Evolutionary conservation across 2,329 filamentous ascomycete species (phyloP), one percentile per base, ranked within the genome.

Genomic region (Phialophora expanda): DNA sequence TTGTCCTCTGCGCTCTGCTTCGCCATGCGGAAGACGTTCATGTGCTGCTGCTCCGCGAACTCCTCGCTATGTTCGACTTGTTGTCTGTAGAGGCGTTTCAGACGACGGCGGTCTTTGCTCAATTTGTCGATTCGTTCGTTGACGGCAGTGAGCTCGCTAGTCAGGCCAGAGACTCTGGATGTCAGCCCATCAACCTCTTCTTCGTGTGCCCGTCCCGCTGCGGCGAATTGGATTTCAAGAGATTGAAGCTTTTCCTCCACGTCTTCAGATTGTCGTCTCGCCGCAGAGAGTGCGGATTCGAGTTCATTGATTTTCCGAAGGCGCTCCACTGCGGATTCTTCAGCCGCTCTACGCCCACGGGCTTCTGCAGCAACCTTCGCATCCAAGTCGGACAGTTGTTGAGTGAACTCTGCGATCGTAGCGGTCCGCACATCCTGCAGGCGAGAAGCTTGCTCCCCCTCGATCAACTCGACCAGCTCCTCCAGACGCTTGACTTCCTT

Each of bases 401-500:
- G 70, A 4, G 65, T 67, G 44, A 78, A 75, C 17, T 73, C 66
- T 4, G 74, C 70, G 20, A 74, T 73, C 9, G 69, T 73, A 14
- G 69, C 67, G 1, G 71, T 61, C 32, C 77, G 76, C 26, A 81
- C 76, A 11, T 75, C 73, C 64, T 82, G 79, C 22, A 81, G 70
- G 26, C 73, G 72, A 9, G 72, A 75, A 14, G 71, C 60, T 38
- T 78, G 77, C 34, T 81, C 76, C 8, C 74, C 71, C 66, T 83
- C 81, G 24, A 81, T 70, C 34, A 74, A 71, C 12, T 72, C 75
- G 56, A 83, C 77, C 11, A 83, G 73, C 8, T 71, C 65, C 70
- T 83, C 81, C 2, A 83, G 73, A 24, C 75, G 73, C 62, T 76
- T 78, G 44, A 81, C 75, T 62, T 83, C 81, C 26, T 75, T 67